Base-by-base conservation (phyloP, 2,329 filamentous ascomycete genomes). In the Aspergillus sp. region DNA sequence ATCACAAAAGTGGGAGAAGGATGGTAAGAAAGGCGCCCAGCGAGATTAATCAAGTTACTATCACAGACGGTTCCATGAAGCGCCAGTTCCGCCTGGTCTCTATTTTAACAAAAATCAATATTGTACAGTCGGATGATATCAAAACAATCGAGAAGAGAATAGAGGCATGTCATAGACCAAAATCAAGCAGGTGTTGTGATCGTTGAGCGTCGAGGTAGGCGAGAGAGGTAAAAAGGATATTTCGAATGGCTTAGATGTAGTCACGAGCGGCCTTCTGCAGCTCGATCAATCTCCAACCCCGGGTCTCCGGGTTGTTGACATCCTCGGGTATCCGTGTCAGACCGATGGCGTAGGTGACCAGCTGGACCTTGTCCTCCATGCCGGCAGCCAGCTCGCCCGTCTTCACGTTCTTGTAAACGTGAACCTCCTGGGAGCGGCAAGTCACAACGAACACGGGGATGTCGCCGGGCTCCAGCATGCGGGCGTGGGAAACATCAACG, bases 321-420 rank as follows among this genome's bases (percentile, higher is more conserved):
- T 99, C 95, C 74, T 99, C 95, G 2, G 95, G 89, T 62, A 96
- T 88, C 66, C 95, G 85, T 3, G 95, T 99, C 62, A 99, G 90
- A 70, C 95, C 95, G 69, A 99, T 98, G 65, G 94, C 95, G 73
- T 99, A 99, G 2, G 95, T 98, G 67, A 99, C 95, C 68, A 97
- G 88, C 79, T 99, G 95, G 23, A 99, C 95, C 80, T 93, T 96
- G 79, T 99, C 95, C 78, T 99, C 95, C 92, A 97, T 98, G 47
- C 95, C 95, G 12, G 94, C 94, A 3, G 94, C 93, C 51, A 99
- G 86, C 77, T 97, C 84, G 65, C 89, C 89, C 1, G 89, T 89
- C 84, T 99, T 98, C 60, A 89, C 88, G 67, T 98, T 96, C 64
- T 91, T 87, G 81, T 97, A 99, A 15, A 98, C 93, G 74, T 99